Evolutionary conservation across 371 early-diverging fungal genomes (phyloP), one percentile per base, ranked within the genome.

Genomic region (Mucor velutinosus): DNA sequence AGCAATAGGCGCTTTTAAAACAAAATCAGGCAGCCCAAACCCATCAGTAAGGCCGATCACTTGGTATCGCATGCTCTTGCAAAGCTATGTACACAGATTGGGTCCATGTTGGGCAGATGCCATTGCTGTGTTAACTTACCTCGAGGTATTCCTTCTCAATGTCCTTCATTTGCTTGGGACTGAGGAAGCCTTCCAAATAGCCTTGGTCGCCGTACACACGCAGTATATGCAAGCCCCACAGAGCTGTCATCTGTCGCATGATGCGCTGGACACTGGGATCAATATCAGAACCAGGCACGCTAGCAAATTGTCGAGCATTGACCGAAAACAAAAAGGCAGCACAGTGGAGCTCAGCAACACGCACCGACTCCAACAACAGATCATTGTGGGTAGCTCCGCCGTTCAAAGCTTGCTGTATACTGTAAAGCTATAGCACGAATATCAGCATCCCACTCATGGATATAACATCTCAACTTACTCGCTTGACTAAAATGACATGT

Each of bases 1-100:
- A 25, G 82, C 90, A 66, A 90, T 86, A 2, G 90, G 90, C 11
- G 88, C 86, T 72, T 89, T 89, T 53, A 89, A 61, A 37, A 89
- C 72, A 72, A 86, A 90, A 64, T 90, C 90, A 2, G 90, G 90
- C 39, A 84, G 78, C 6, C 78, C 82, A 71, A 83, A 88, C 12
- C 84, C 86, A 72, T 90, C 90, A 6, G 86, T 78, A 15, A 89
- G 73, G 11, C 90, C 88, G 27, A 91, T 74, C 0, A 84, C 85
- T 43, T 88, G 84, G 30, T 76, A 71, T 33, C 91, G 83, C 51
- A 89, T 69, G 14, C 72, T 75, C 65, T 82, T 81, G 68, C 87
- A 88, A 62, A 66, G 29, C 66, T 71, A 30, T 4, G 17, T 41
- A 41, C 10, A 14, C 15, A 19, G 8, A 19, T n/a, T 19, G 7